These are phyloP conservation scores for Rhodotorula graminis DNA, from an alignment of 768 basidiomycete genomes.

Conservation along the genomic window DNA sequence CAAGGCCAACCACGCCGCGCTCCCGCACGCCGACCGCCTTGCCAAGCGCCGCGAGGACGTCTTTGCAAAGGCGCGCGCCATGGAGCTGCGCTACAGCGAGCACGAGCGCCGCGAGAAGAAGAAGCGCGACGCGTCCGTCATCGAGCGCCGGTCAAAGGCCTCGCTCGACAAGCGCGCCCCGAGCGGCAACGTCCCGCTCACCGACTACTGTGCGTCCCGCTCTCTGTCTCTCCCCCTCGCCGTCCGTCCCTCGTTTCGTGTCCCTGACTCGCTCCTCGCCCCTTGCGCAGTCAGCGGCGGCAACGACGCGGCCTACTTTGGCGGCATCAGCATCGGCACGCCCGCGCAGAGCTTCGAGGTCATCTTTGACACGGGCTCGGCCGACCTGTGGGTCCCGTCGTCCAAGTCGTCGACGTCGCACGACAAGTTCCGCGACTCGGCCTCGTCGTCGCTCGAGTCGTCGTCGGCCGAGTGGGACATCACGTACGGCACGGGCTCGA, in stretches of 20 bases:
- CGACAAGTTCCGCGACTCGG: conserved; percentile 4
- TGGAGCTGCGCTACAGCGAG: conserved; percentile 9
- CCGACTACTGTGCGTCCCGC: conserved; percentile 34
- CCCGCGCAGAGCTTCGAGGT: conserved; percentile 27
- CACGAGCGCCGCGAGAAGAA: neutral
- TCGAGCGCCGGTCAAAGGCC: neutral
- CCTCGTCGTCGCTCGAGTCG: conserved; percentile 15
- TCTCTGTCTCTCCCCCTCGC: too few species aligned
- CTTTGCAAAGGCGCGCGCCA: conserved; percentile 11
- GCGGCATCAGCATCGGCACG: conserved; percentile 23
- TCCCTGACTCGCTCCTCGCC: neutral
- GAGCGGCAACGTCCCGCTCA: conserved; percentile 14
- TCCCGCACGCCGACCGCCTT: conserved; percentile 1
- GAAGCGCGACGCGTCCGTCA: neutral
- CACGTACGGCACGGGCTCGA: conserved; percentile 33
- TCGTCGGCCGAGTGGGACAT: conserved; percentile 35
- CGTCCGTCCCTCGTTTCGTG: too few species aligned
- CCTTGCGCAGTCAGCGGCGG: conserved; percentile 24
- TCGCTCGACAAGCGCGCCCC: conserved; percentile 21
- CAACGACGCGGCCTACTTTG: conserved; percentile 36
- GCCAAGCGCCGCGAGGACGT: conserved; percentile 16
- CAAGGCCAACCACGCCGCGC: conserved; percentile 26
- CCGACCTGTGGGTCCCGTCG: conserved; percentile 26
- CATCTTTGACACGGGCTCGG: conserved; percentile 30
- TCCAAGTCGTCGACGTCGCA: conserved; percentile 19